Conservation (phyloP, 2,329 filamentous ascomycete species). For the Diaporthe ampelina region DNA sequence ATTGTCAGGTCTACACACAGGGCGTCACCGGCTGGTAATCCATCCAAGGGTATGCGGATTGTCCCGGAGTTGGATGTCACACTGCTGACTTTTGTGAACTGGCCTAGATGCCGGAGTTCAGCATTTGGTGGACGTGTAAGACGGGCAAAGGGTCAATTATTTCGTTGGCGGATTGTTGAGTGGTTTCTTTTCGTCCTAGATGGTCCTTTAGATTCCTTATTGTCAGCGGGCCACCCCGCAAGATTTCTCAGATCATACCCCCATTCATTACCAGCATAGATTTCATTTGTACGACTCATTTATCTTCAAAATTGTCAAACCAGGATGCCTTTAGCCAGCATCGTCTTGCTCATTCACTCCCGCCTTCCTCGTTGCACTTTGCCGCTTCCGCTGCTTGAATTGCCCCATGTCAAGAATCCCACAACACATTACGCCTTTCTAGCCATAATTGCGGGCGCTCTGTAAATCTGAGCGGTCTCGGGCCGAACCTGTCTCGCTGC, state of each 20-base stretch:
- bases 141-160: neutral
- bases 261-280: constrained; percentile 10
- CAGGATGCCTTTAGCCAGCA: neutral
- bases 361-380: too few species aligned
- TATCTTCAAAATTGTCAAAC: neutral
- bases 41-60: neutral
- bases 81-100: neutral
- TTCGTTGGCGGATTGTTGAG: neutral
- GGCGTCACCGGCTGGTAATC: neutral
- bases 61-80: neutral
- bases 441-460: neutral
- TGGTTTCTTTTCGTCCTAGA: neutral
- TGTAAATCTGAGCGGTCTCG: neutral
- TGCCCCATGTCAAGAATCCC: neutral
- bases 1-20: neutral
- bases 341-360: too few species aligned
- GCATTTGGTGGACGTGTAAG: neutral
- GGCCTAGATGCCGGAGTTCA: neutral
- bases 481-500: neutral
- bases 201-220: neutral
- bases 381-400: too few species aligned
- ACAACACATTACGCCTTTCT: neutral
- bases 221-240: constrained; percentile 24
- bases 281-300: constrained; percentile 2
- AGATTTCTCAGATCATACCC: neutral